Conservation (phyloP, 148 eudicot genomes). For the Cornus suecica region DNA sequence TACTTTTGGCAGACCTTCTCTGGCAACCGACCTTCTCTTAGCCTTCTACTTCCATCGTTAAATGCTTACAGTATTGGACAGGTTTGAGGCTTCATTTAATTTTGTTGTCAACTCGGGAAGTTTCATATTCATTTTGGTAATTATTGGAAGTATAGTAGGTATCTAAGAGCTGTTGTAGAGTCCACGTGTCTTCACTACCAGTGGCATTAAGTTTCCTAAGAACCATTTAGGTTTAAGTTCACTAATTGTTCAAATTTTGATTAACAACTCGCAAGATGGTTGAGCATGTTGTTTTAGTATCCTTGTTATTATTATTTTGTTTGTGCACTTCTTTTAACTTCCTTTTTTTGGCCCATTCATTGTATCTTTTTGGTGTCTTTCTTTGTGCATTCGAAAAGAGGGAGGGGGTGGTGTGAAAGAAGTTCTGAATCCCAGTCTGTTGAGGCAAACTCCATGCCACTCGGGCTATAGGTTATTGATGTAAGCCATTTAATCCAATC, state of each 20-base stretch:
- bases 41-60: constrained; percentile 88
- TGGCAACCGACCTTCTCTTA: constrained; percentile 94
- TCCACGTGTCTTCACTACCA: not conserved
- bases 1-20: constrained; percentile 68
- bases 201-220: not conserved
- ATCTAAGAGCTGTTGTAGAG: not conserved
- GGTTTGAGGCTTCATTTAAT: constrained; percentile 38
- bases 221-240: not conserved
- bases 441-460: not conserved
- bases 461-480: not conserved
- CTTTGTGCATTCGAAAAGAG: too few relatives aligned
- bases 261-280: not conserved
- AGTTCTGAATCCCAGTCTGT: too few relatives aligned
- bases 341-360: too few relatives aligned
- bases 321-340: too few relatives aligned
- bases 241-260: not conserved
- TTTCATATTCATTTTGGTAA: not conserved
- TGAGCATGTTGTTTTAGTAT: not conserved
- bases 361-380: too few relatives aligned
- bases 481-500: too few relatives aligned
- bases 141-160: not conserved
- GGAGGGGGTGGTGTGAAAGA: too few relatives aligned
- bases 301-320: not conserved
- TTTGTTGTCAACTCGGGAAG: not conserved
- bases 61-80: constrained; percentile 89